These are phyloP conservation scores for Lachnellula subtilissima DNA, from an alignment of 2,329 filamentous ascomycete species.

Conservation along the genomic window DNA sequence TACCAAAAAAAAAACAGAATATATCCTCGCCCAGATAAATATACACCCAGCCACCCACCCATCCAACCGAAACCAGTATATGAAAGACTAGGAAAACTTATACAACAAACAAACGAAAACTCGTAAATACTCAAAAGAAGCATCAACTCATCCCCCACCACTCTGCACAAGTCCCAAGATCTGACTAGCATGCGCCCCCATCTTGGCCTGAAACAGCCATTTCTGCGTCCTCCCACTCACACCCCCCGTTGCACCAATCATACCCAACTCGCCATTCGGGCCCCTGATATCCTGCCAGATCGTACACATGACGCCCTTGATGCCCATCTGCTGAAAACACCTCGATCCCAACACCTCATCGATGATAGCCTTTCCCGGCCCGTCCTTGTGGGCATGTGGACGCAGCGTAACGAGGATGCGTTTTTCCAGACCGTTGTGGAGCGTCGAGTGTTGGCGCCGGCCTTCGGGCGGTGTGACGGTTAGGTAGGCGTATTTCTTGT, in stretches of 20 bases:
- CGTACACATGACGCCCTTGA: conserved; percentile 17
- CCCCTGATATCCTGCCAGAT: conserved; percentile 22
- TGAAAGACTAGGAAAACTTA: background rate
- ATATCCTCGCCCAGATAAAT: background rate
- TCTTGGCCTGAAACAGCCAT: conserved; percentile 16
- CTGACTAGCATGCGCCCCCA: conserved; percentile 17
- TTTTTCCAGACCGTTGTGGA: conserved; percentile 70
- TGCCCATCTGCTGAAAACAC: conserved; percentile 16
- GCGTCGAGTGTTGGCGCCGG: conserved; percentile 53
- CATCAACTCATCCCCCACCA: background rate
- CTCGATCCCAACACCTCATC: conserved; percentile 12
- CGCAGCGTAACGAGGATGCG: conserved; percentile 76
- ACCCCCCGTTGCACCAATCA: conserved; percentile 17
- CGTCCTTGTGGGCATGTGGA: conserved; percentile 8
- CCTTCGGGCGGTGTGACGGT: conserved; percentile 69
- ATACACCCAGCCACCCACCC: background rate
- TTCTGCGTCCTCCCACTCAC: conserved; percentile 19
- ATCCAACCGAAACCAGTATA: background rate
- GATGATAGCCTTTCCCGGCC: conserved; percentile 8
- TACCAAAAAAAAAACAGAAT: background rate
- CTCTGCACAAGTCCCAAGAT: conserved; percentile 11
- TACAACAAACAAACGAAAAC: background rate
- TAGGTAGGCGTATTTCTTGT: conserved; percentile 79
- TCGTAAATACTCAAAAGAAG: background rate
- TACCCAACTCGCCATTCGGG: conserved; percentile 20